A percentile compares a stretch with the other conserved stretches of the same genome.
Conservation (phyloP, 139 green algal genomes). For the Nannochloris sp. region DNA sequence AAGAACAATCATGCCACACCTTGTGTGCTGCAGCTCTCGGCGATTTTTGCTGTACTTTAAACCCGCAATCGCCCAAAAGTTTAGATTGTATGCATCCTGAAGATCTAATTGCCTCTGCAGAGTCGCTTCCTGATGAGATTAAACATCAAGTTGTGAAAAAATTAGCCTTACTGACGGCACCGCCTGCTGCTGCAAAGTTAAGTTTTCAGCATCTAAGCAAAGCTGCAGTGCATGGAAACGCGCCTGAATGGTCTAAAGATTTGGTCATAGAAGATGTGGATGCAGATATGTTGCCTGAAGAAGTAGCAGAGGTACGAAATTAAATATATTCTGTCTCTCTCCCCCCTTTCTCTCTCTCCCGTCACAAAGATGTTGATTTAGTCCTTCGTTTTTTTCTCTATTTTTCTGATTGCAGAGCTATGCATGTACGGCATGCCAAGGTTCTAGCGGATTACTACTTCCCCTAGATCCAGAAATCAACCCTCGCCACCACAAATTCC, state of each 20-base stretch:
- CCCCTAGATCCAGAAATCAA: conserved; percentile 17
- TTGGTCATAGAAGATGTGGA: neutral
- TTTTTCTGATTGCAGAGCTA: neutral
- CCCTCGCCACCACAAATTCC: conserved; percentile 16
- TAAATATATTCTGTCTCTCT: too few relatives aligned
- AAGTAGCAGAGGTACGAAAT: neutral
- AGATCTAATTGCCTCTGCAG: too few relatives aligned
- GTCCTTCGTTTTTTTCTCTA: neutral
- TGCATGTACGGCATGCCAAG: conserved; percentile 1
- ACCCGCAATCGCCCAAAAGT: too few relatives aligned
- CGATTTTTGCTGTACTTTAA: too few relatives aligned
- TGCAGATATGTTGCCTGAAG: too few relatives aligned
- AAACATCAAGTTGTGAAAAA: too few relatives aligned
- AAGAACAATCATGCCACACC: conserved; percentile 8
- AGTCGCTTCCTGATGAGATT: too few relatives aligned
- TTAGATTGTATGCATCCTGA: too few relatives aligned
- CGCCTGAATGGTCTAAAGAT: neutral
- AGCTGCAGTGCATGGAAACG: neutral
- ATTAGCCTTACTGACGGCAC: neutral
- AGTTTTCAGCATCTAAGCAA: conserved; percentile 1
- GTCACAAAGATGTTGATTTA: too few relatives aligned
- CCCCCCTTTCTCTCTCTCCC: too few relatives aligned
- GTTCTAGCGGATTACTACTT: conserved; percentile 5
- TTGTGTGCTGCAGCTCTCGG: conserved; percentile 7
- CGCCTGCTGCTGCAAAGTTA: conserved; percentile 12